phyloP scores from a whole-genome alignment of 2,329 filamentous ascomycete species.

The Lizonia empirigonia region DNA sequence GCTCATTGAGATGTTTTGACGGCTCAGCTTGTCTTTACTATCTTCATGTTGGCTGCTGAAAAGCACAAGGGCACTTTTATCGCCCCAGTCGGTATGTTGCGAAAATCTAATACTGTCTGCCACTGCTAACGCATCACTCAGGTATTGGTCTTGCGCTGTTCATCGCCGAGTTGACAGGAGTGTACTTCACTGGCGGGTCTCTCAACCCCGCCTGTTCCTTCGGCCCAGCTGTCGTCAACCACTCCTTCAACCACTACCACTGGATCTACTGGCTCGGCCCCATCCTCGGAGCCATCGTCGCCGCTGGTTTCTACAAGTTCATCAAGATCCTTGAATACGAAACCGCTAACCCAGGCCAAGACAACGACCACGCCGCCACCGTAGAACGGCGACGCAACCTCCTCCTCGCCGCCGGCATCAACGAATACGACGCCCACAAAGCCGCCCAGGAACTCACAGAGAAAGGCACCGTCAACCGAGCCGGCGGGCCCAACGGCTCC shows the following conservation, averaged over 20 bases:
- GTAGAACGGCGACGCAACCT: constrained; percentile 19
- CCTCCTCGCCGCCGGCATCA: constrained; percentile 24
- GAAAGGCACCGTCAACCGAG: constrained; percentile 3
- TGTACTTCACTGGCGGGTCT: constrained; percentile 52
- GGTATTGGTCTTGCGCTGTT: constrained; percentile 67
- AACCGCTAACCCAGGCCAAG: constrained; percentile 39
- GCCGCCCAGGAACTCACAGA: constrained; percentile 24
- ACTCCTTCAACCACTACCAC: constrained; percentile 41
- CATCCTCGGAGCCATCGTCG: constrained; percentile 49
- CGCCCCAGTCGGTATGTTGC: constrained; percentile 64
- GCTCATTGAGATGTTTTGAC: constrained; percentile 31
- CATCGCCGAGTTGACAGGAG: constrained; percentile 54
- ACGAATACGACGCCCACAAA: constrained; percentile 23
- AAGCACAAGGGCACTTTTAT: constrained; percentile 64
- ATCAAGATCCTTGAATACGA: constrained; percentile 48
- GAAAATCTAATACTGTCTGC: too few relatives aligned
- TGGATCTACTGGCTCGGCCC: constrained; percentile 55
- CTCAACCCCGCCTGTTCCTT: constrained; percentile 54
- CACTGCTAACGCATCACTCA: neutral
- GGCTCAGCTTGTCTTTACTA: constrained; percentile 41
- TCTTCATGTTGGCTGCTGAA: constrained; percentile 63
- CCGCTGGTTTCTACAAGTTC: constrained; percentile 55
- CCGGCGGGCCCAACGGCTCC: constrained; percentile 14
- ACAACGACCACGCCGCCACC: constrained; percentile 23
- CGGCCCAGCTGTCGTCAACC: constrained; percentile 49